Evolutionary conservation across 805 yeast genomes (phyloP).

Genomic region (Pichia eremophila): DNA sequence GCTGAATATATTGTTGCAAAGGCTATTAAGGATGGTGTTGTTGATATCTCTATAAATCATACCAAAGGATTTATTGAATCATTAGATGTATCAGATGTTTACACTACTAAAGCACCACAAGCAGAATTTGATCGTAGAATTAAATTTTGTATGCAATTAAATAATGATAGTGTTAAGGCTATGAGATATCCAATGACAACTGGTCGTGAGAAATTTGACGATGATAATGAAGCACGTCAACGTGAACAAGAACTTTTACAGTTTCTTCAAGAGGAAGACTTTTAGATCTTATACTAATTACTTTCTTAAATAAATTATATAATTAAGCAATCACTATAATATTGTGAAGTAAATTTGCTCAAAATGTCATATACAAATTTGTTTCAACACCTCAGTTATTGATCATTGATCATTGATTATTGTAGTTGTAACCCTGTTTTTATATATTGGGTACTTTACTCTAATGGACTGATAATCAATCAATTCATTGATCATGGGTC

Average conservation of each 20-base stretch:
- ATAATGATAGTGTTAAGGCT: constrained; percentile 86
- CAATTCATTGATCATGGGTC: too few relatives aligned
- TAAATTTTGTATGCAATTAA: constrained; percentile 79
- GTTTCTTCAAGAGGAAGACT: constrained; percentile 41
- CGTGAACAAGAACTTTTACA: constrained; percentile 37
- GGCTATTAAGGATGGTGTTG: constrained; percentile 94
- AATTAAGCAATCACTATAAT: too few relatives aligned
- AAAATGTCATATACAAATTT: too few relatives aligned
- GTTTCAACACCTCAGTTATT: too few relatives aligned
- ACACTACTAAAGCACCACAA: constrained; percentile 83
- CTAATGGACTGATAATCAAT: too few relatives aligned
- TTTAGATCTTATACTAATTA: constrained; percentile 5
- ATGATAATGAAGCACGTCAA: constrained; percentile 46
- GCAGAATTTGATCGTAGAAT: constrained; percentile 86
- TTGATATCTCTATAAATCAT: constrained; percentile 90
- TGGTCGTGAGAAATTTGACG: constrained; percentile 39
- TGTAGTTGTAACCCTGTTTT: too few relatives aligned
- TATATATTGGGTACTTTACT: too few relatives aligned
- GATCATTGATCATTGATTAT: too few relatives aligned
- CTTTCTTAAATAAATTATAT: too few relatives aligned
- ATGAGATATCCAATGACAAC: constrained; percentile 80
- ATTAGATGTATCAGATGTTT: constrained; percentile 75
- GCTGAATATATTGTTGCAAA: constrained; percentile 96
- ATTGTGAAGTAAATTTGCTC: too few relatives aligned
- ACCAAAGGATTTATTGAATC: constrained; percentile 87